phyloP scores from a whole-genome alignment of 495 filamentous ascomycete species.

The Cercophora newfieldiana region DNA sequence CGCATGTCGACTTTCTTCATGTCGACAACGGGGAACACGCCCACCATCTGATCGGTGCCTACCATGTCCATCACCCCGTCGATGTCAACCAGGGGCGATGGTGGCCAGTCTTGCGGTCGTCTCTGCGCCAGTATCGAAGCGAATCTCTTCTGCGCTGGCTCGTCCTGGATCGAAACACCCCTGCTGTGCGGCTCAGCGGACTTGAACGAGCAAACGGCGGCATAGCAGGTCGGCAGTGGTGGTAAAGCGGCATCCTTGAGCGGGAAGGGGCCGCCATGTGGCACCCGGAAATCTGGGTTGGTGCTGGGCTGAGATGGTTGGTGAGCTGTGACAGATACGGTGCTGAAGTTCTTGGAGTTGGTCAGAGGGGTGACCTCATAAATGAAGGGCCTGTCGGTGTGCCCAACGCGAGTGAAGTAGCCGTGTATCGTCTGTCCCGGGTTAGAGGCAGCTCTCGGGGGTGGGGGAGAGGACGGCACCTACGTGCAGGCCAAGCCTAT shows the following conservation, averaged over 20 bases:
- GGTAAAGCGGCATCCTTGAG: slow-evolving; percentile 36
- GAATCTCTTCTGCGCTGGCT: slow-evolving; percentile 39
- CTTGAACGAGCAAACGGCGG: slow-evolving; percentile 64
- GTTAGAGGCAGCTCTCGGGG: not conserved
- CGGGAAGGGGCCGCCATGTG: slow-evolving; percentile 34
- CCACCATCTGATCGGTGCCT: slow-evolving; percentile 32
- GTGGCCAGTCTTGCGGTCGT: slow-evolving; percentile 39
- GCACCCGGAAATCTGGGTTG: slow-evolving; percentile 9
- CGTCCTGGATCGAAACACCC: slow-evolving; percentile 37
- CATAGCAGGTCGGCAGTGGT: slow-evolving; percentile 57
- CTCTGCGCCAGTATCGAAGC: slow-evolving; percentile 35
- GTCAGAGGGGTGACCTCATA: slow-evolving; percentile 58
- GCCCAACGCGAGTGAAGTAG: slow-evolving; percentile 62
- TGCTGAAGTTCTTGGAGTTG: slow-evolving; percentile 58
- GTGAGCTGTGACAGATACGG: slow-evolving; percentile 57
- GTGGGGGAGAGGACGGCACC: slow-evolving; percentile 25
- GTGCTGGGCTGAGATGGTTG: slow-evolving; percentile 45
- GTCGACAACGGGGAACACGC: slow-evolving; percentile 58
- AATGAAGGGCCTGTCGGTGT: slow-evolving; percentile 56
- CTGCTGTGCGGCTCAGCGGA: slow-evolving; percentile 32
- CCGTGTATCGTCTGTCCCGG: slow-evolving; percentile 62
- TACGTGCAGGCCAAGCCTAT: slow-evolving; percentile 60
- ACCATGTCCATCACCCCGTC: slow-evolving; percentile 26
- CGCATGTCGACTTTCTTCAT: slow-evolving; percentile 65
- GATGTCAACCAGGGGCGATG: slow-evolving; percentile 45